Evolutionary conservation across 768 basidiomycete genomes (phyloP).

Genomic region (Agaricus subrufescens): DNA sequence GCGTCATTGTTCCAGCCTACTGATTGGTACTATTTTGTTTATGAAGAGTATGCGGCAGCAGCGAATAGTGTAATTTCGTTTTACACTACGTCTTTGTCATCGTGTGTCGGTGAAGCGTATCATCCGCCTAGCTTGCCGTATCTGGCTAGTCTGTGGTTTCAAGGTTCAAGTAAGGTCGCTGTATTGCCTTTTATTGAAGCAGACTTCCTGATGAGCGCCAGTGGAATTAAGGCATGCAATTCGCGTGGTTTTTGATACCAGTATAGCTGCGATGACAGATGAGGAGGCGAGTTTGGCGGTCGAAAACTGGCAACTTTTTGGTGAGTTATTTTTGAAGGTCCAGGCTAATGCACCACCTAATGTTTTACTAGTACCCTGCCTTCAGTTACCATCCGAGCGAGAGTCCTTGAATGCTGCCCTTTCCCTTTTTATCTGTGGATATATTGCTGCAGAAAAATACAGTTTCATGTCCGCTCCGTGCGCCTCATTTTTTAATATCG

Average conservation of each 20-base stretch:
- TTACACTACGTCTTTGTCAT: slow-evolving; percentile 69
- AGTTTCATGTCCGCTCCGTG: slow-evolving; percentile 71
- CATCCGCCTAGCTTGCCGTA: slow-evolving; percentile 66
- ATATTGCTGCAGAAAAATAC: slow-evolving; percentile 77
- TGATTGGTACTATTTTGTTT: neutral
- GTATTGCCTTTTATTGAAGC: slow-evolving; percentile 1
- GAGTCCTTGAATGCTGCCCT: slow-evolving; percentile 57
- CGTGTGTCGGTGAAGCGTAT: slow-evolving; percentile 55
- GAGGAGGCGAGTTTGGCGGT: slow-evolving; percentile 55
- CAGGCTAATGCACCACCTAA: neutral
- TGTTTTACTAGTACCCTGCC: slow-evolving; percentile 45
- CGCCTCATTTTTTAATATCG: slow-evolving; percentile 7
- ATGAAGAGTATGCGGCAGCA: slow-evolving; percentile 58
- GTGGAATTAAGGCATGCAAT: slow-evolving; percentile 77
- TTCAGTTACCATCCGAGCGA: slow-evolving; percentile 56
- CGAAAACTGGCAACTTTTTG: slow-evolving; percentile 58
- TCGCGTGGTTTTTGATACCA: slow-evolving; percentile 72
- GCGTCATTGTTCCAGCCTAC: neutral
- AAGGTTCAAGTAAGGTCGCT: slow-evolving; percentile 53
- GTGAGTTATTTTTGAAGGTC: slow-evolving; percentile 33
- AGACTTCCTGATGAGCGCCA: slow-evolving; percentile 19
- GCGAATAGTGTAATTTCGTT: slow-evolving; percentile 76
- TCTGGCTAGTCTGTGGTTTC: slow-evolving; percentile 74
- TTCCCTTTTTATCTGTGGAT: slow-evolving; percentile 78
- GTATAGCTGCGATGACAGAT: slow-evolving; percentile 62